Conservation (phyloP, 2,329 filamentous ascomycete species). For the Myriosclerotinia curreyana region DNA sequence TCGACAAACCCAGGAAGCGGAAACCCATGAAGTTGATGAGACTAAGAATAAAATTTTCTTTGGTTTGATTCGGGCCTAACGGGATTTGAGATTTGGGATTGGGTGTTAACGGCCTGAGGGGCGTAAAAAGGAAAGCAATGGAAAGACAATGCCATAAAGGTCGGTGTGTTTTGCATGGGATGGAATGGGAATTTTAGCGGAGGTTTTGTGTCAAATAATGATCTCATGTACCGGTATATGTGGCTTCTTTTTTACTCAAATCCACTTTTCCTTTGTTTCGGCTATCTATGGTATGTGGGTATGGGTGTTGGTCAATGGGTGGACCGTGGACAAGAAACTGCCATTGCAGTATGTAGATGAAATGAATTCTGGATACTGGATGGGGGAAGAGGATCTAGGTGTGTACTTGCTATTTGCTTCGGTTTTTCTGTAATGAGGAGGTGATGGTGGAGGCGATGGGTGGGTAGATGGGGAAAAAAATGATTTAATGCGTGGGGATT, state of each 20-base stretch:
- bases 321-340: no score
- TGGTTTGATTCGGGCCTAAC: not conserved
- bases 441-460: no score
- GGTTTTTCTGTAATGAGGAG: no score
- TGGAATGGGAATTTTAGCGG: not conserved
- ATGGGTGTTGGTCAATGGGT: no score
- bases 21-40: not conserved
- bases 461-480: no score
- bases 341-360: no score
- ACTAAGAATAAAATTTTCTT: not conserved
- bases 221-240: not conserved
- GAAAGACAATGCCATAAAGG: not conserved
- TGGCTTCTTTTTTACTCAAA: not conserved
- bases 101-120: not conserved
- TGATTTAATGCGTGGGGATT: no score
- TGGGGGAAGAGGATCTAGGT: no score
- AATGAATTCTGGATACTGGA: no score
- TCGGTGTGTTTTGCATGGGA: not conserved
- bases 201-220: not conserved
- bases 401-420: no score
- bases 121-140: not conserved
- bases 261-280: no score
- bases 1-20: not conserved
- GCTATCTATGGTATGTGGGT: no score
- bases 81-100: not conserved